Percentiles rank a stretch among this genome's conserved stretches.
These are phyloP conservation scores for Cercospora sp. DNA, from an alignment of 2,329 filamentous ascomycete genomes.

Conservation along the genomic window DNA sequence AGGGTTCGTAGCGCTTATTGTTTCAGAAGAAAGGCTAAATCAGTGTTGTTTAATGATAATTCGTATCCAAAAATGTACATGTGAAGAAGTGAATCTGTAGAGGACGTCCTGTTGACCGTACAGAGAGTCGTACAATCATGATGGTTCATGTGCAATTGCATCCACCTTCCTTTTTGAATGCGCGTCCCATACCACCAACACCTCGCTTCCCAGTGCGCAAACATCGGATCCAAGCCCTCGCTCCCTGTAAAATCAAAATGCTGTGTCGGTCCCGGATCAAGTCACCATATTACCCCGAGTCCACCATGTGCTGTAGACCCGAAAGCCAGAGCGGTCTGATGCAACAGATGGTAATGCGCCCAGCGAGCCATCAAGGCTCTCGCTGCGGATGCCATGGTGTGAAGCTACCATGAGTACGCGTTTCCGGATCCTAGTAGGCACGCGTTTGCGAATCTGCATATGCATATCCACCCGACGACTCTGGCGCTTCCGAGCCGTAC, in stretches of 20 bases:
- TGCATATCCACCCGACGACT: conserved; percentile 7
- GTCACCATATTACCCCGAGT: not conserved
- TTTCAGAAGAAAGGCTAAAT: not conserved
- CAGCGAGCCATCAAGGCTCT: not conserved
- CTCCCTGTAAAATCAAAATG: conserved; percentile 2
- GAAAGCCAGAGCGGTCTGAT: not conserved
- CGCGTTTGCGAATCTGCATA: conserved; percentile 9
- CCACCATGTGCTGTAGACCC: not conserved
- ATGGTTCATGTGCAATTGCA: not conserved
- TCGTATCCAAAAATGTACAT: conserved; percentile 4
- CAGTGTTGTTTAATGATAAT: not conserved
- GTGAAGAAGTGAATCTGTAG: conserved; percentile 4
- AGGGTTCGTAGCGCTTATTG: not conserved
- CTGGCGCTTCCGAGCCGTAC: conserved; percentile 10
- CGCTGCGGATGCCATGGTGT: not conserved
- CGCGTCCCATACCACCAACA: conserved; percentile 8
- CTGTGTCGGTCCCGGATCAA: not conserved
- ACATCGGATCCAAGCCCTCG: not conserved
- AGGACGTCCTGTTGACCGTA: conserved; percentile 9
- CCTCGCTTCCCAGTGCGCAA: conserved; percentile 5
- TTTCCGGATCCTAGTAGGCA: not conserved
- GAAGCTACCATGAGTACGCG: not conserved
- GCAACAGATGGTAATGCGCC: not conserved
- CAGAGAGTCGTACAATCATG: conserved; percentile 9
- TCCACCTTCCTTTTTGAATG: conserved; percentile 11